Percentiles rank a stretch among this genome's conserved stretches.
Evolutionary conservation across 768 basidiomycete species (phyloP).

Genomic region (Mycena alexandri): DNA sequence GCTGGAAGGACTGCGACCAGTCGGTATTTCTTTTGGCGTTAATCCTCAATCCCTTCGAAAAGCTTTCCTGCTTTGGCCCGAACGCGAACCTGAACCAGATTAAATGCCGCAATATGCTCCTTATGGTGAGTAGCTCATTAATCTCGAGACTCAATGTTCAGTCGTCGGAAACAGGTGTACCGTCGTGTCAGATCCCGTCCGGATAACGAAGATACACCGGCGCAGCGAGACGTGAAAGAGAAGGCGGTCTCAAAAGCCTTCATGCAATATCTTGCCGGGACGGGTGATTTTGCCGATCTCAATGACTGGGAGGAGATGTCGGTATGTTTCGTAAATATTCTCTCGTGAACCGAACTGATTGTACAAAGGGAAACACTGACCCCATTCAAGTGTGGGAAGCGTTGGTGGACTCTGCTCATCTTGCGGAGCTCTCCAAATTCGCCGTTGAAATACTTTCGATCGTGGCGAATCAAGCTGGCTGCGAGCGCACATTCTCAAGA

Average conservation of each 20-base stretch:
- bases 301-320: background rate
- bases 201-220: too few species aligned
- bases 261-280: background rate
- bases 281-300: slow-evolving; percentile 23
- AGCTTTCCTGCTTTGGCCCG: slow-evolving; percentile 43
- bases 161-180: too few species aligned
- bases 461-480: slow-evolving; percentile 21
- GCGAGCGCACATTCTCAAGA: slow-evolving; percentile 18
- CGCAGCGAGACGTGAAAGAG: too few species aligned
- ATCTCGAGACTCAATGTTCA: too few species aligned
- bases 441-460: background rate
- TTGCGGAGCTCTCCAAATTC: slow-evolving; percentile 3
- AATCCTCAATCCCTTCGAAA: slow-evolving; percentile 46
- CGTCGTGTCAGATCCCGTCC: too few species aligned
- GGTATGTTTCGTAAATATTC: background rate
- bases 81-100: slow-evolving; percentile 41
- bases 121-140: slow-evolving; percentile 36
- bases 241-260: too few species aligned
- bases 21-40: slow-evolving; percentile 45
- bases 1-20: slow-evolving; percentile 24
- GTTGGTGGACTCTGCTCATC: background rate
- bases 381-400: slow-evolving; percentile 4
- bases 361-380: background rate
- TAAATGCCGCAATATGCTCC: slow-evolving; percentile 38
- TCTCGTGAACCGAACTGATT: background rate